phyloP scores from a whole-genome alignment of 2,329 filamentous ascomycete genomes.

The Atkinsonella hypoxylon region DNA sequence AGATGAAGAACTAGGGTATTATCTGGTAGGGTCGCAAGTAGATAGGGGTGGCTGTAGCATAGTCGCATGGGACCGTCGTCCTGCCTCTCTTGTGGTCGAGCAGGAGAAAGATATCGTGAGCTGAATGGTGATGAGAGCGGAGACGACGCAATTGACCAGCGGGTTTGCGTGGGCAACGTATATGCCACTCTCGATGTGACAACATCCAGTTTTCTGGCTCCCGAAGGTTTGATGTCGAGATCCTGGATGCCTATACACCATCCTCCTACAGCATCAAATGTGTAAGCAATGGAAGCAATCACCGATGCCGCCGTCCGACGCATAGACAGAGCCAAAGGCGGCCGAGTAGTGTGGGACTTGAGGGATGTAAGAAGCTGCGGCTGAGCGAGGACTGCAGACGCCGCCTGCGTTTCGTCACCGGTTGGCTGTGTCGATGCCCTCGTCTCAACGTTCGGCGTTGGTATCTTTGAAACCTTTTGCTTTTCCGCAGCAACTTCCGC shows the following conservation, averaged over 20 bases:
- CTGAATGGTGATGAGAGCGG: constrained; percentile 7
- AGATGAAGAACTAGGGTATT: constrained; percentile 79
- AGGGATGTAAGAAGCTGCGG: constrained; percentile 58
- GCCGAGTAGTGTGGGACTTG: constrained; percentile 65
- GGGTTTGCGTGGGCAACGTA: constrained; percentile 21
- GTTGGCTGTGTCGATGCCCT: not conserved
- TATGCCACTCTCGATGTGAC: constrained; percentile 25
- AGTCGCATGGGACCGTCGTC: constrained; percentile 45
- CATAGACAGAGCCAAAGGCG: constrained; percentile 73
- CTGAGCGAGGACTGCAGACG: constrained; percentile 8
- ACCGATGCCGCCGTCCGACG: constrained; percentile 52
- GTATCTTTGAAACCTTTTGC: not conserved
- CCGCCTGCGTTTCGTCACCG: not conserved
- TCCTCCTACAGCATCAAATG: constrained; percentile 63
- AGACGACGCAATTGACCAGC: constrained; percentile 10
- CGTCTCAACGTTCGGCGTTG: not conserved
- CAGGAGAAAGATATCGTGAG: constrained; percentile 7
- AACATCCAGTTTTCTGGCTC: constrained; percentile 16
- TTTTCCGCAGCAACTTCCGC: constrained; percentile 1
- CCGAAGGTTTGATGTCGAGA: constrained; percentile 45
- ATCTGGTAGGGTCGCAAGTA: constrained; percentile 72
- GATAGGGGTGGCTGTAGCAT: constrained; percentile 70
- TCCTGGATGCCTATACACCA: constrained; percentile 94
- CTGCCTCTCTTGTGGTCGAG: constrained; percentile 5
- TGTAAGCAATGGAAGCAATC: constrained; percentile 79